A percentile compares a stretch with the other conserved stretches of the same genome.
Evolutionary conservation across 2,329 filamentous ascomycete genomes (phyloP).

Genomic region (Fusarium chuoi): DNA sequence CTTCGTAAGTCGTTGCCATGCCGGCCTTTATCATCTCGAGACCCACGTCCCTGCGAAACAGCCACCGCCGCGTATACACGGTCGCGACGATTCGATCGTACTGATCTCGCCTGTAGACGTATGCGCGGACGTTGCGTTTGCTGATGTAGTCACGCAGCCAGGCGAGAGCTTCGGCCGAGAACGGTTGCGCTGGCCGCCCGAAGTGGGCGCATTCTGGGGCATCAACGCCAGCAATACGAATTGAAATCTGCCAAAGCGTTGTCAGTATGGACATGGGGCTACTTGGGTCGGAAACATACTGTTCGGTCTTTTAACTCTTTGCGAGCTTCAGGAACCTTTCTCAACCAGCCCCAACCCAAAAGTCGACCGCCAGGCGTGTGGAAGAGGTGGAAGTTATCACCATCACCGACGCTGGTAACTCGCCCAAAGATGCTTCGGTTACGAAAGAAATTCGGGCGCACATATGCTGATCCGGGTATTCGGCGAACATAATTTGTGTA

Average conservation of each 20-base stretch:
- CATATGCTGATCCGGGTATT: constrained; percentile 79
- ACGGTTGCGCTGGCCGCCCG: constrained; percentile 87
- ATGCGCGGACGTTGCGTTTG: constrained; percentile 79
- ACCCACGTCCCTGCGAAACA: constrained; percentile 83
- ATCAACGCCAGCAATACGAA: constrained; percentile 91
- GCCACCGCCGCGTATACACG: constrained; percentile 76
- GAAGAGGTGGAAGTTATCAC: constrained; percentile 93
- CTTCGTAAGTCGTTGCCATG: constrained; percentile 92
- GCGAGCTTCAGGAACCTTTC: constrained; percentile 75
- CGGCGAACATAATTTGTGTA: constrained; percentile 85
- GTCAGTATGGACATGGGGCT: constrained; percentile 26
- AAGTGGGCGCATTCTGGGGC: constrained; percentile 95
- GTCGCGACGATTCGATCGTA: constrained; percentile 92
- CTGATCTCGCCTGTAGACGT: constrained; percentile 86
- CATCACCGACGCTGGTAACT: constrained; percentile 95
- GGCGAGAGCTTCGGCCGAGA: constrained; percentile 79
- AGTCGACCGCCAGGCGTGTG: constrained; percentile 92
- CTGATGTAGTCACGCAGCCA: constrained; percentile 82
- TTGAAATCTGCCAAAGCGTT: constrained; percentile 71
- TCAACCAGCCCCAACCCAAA: constrained; percentile 92
- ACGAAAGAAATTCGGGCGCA: constrained; percentile 80
- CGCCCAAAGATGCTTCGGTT: constrained; percentile 81
- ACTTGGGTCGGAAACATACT: constrained; percentile 59
- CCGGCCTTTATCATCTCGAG: constrained; percentile 88
- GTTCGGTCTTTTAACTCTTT: constrained; percentile 80